Evolutionary conservation across 2,329 filamentous ascomycete genomes (phyloP), one percentile per base, ranked within the genome.

Genomic region (Colletotrichum higginsianum): DNA sequence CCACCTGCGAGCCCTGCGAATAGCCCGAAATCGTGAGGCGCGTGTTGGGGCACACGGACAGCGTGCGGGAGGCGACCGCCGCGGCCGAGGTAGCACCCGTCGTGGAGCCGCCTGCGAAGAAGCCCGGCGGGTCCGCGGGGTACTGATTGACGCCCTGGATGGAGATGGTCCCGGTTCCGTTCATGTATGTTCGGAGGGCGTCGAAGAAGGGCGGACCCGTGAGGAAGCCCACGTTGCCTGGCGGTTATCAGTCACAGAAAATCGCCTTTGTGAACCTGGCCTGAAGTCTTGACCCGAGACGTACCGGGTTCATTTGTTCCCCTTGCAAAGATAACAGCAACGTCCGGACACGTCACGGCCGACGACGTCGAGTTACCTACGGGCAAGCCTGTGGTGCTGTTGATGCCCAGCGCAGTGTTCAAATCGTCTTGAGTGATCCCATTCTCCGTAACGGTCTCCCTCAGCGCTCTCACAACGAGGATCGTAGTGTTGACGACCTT

Each of bases 31-130:
- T 47, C 13, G 78, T 76, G 35, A 79, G 56, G 44, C 74, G 71
- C n/a, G 77, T 75, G 35, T 74, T 63, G 23, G 76, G 77, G 61
- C 77, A 79, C 21, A 76, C 67, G 3, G 75, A 73, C 38, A 79
- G 75, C 4, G 82, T 81, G 23, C 79, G 56, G n/a, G 56, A 73
- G 38, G 78, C 73, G 26, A 76, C 65, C 16, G 80, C 75, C 50
- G 83, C 82, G 78, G 84, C 83, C 67, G 76, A 49, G 44, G 63
- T 55, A 3, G 72, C 64, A 38, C 72, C 72, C 9, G 55, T 61
- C 9, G 40, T 44, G n/a, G 68, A 67, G 15, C 72, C 72, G 47
- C 66, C 67, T 12, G 60, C 63, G 46, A 53, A 63, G 23, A 66
- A 70, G n/a, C 60, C 62, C 9, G 71, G 55, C 11, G 60, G 47